These are phyloP conservation scores for Urostyla sp. DNA, from an alignment of 73 alveolate genomes.

Conservation along the genomic window DNA sequence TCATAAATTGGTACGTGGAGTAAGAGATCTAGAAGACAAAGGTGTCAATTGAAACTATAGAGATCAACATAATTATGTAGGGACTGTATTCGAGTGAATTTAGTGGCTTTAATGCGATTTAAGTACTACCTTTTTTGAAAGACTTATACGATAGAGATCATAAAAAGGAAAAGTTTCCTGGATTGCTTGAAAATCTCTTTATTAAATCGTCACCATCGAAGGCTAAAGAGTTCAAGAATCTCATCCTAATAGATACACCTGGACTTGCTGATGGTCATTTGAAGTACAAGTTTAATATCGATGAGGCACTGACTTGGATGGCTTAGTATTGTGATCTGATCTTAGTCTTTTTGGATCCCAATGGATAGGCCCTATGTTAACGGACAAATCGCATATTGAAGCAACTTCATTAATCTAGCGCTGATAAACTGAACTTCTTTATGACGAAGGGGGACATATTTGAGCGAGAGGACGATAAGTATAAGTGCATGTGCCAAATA, in stretches of 20 bases:
- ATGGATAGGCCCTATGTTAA: slow-evolving; percentile 56
- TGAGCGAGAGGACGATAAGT: slow-evolving; percentile 16
- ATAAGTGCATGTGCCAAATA: slow-evolving; percentile 41
- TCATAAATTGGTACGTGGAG: slow-evolving; percentile 60
- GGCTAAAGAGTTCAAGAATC: slow-evolving; percentile 22
- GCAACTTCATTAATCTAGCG: not conserved
- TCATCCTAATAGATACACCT: slow-evolving; percentile 67
- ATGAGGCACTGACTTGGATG: slow-evolving; percentile 33
- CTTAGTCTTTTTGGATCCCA: slow-evolving; percentile 62
- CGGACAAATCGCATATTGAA: slow-evolving; percentile 52
- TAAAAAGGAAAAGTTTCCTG: slow-evolving; percentile 3
- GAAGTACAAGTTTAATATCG: slow-evolving; percentile 49
- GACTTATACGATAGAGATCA: slow-evolving; percentile 1
- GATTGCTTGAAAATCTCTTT: slow-evolving; percentile 29
- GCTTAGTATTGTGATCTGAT: slow-evolving; percentile 52
- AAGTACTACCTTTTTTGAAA: slow-evolving; percentile 36
- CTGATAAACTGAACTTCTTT: slow-evolving; percentile 9
- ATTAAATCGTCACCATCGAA: not conserved
- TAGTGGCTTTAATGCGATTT: slow-evolving; percentile 35
- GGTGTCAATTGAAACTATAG: slow-evolving; percentile 64
- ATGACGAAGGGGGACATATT: slow-evolving; percentile 62
- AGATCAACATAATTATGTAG: slow-evolving; percentile 50
- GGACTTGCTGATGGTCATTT: slow-evolving; percentile 72
- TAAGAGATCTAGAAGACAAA: slow-evolving; percentile 51
- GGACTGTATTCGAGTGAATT: slow-evolving; percentile 33